Percentiles rank a stretch among this genome's conserved stretches.
phyloP scores from a whole-genome alignment of 306 rosid genomes.

The Erythrophleum fordii region DNA sequence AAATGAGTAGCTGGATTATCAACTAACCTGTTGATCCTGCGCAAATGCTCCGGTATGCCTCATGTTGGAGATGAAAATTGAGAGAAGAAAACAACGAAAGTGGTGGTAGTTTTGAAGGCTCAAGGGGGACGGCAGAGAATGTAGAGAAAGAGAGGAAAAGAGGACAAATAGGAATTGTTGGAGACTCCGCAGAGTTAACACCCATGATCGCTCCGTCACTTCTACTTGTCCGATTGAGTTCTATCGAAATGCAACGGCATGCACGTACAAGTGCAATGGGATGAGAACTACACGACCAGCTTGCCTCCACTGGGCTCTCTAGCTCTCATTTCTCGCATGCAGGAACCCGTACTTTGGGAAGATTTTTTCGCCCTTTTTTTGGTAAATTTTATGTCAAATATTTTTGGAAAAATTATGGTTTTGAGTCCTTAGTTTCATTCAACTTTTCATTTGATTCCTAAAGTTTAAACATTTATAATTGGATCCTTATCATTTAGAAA shows the following conservation, averaged over 20 bases:
- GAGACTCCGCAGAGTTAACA: constrained; percentile 46
- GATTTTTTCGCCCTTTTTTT: too few relatives aligned
- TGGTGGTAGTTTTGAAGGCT: constrained; percentile 3
- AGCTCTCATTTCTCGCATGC: background rate
- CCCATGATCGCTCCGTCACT: constrained; percentile 2
- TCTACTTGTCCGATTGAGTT: constrained; percentile 5
- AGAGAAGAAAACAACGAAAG: constrained; percentile 13
- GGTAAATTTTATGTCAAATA: too few relatives aligned
- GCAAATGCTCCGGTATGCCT: constrained; percentile 12
- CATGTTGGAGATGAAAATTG: constrained; percentile 33
- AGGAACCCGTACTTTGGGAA: background rate
- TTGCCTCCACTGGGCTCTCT: background rate
- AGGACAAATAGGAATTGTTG: constrained; percentile 39
- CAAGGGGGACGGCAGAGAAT: constrained; percentile 36
- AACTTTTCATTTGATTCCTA: too few relatives aligned
- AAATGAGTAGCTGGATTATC: background rate
- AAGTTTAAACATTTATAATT: too few relatives aligned
- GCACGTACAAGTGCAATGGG: background rate
- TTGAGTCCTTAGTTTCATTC: too few relatives aligned
- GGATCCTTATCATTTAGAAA: too few relatives aligned
- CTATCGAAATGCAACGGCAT: background rate
- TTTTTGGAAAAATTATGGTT: too few relatives aligned
- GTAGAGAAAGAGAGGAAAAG: constrained; percentile 10
- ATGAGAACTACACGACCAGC: background rate
- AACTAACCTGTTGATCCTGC: constrained; percentile 35